A percentile compares a stretch with the other conserved stretches of the same genome.
phyloP scores from a whole-genome alignment of 306 rosid species.

The Acacia crassicarpa region DNA sequence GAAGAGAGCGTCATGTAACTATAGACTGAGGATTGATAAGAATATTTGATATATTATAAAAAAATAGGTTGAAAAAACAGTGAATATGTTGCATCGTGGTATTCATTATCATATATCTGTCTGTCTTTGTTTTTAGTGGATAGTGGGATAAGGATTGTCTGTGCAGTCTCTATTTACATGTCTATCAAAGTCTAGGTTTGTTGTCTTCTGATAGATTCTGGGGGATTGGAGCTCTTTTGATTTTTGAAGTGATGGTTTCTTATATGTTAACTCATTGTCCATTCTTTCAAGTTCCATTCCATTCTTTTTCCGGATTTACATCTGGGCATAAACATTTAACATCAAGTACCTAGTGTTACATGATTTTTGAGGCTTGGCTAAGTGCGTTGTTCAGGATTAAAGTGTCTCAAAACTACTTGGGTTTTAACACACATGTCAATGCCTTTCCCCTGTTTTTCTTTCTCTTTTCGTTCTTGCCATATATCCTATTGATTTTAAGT shows the following conservation, averaged over 20 bases:
- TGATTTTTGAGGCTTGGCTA: constrained; percentile 1
- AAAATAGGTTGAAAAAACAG: neutral
- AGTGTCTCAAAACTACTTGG: neutral
- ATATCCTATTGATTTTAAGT: neutral
- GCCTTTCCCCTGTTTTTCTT: neutral
- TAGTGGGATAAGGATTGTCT: constrained; percentile 5
- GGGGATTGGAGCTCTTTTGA: neutral
- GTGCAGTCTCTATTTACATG: neutral
- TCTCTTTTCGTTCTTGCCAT: neutral
- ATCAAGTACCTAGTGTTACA: neutral
- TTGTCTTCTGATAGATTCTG: neutral
- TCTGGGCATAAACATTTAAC: neutral
- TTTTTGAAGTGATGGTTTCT: neutral
- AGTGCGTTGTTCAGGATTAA: neutral
- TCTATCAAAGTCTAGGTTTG: constrained; percentile 1
- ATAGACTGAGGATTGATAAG: neutral
- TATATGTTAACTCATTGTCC: neutral
- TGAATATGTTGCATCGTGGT: neutral
- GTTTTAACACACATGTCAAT: neutral
- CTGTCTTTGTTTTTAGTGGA: neutral
- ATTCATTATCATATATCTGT: neutral
- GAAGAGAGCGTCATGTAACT: neutral
- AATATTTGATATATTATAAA: neutral
- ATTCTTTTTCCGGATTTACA: neutral
- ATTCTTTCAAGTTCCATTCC: neutral